phyloP scores from a whole-genome alignment of 2,329 filamentous ascomycete genomes.

The Exophiala viscosa region DNA sequence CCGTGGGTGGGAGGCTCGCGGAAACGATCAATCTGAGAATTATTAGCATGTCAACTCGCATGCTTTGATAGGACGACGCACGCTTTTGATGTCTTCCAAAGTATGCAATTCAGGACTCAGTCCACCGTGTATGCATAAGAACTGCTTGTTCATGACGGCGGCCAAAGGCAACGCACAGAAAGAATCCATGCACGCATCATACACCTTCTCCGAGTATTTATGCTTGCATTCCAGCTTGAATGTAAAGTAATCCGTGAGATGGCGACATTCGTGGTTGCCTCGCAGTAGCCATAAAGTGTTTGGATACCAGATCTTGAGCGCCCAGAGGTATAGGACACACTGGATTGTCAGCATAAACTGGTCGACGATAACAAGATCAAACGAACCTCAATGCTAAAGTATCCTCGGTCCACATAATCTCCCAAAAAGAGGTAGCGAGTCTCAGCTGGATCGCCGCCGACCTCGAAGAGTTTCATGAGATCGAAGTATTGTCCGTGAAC shows the following conservation, averaged over 20 bases:
- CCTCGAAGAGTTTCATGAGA: conserved; percentile 98
- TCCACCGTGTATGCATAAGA: conserved; percentile 95
- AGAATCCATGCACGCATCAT: conserved; percentile 97
- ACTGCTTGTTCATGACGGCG: conserved; percentile 99
- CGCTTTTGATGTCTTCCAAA: conserved; percentile 85
- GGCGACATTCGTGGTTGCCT: conserved; percentile 96
- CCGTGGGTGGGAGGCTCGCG: conserved; percentile 95
- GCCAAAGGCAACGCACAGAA: conserved; percentile 93
- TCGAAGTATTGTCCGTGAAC: conserved; percentile 99
- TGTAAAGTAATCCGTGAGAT: conserved; percentile 99
- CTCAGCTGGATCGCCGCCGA: conserved; percentile 92
- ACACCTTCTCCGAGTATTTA: conserved; percentile 95
- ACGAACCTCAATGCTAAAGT: conserved; percentile 88
- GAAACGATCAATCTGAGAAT: conserved; percentile 83
- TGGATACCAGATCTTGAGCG: conserved; percentile 97
- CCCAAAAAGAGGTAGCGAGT: conserved; percentile 95
- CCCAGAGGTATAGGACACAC: conserved; percentile 97
- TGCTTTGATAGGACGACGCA: conserved; percentile 44
- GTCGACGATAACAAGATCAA: not conserved
- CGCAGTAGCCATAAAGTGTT: conserved; percentile 95
- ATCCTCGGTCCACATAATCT: conserved; percentile 96
- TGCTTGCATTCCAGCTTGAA: conserved; percentile 99
- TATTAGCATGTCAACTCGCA: conserved; percentile 25
- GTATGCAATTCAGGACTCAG: conserved; percentile 94
- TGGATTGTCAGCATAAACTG: conserved; percentile 37